A percentile compares a stretch with the other conserved stretches of the same genome.
Conservation (phyloP, 805 yeast genomes). For the Starmerella kuoi region DNA sequence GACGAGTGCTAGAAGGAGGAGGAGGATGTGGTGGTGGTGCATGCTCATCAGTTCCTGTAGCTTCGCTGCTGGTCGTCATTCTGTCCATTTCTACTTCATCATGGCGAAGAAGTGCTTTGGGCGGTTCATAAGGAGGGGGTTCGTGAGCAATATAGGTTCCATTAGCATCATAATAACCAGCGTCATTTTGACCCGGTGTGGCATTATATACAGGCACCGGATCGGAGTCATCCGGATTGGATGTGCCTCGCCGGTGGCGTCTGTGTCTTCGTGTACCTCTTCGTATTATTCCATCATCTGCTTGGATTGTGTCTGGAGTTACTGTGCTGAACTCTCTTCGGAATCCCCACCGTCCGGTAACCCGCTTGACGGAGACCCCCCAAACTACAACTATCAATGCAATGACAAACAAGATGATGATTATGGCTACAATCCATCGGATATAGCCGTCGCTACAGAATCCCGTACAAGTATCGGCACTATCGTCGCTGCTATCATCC, state of each 20-base stretch:
- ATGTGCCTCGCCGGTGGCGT: not conserved
- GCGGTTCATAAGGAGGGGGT: conserved; percentile 17
- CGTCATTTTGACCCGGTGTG: conserved; percentile 15
- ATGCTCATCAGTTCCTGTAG: not conserved
- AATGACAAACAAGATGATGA: not conserved
- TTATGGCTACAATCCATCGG: conserved; percentile 9
- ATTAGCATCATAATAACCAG: conserved; percentile 17
- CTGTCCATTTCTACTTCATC: conserved; percentile 1
- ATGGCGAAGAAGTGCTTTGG: conserved; percentile 8
- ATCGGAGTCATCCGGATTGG: conserved; percentile 8
- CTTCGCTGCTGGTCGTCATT: not conserved
- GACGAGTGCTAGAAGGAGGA: too few relatives aligned
- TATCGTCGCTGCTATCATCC: not conserved
- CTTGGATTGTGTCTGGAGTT: not conserved
- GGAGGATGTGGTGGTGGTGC: too few relatives aligned
- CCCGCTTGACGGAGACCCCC: conserved; percentile 1
- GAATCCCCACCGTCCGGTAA: conserved; percentile 6
- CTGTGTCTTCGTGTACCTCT: conserved; percentile 1
- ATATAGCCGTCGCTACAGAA: conserved; percentile 1
- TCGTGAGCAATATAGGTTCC: conserved; percentile 15
- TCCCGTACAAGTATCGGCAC: conserved; percentile 1
- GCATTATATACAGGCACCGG: conserved; percentile 20
- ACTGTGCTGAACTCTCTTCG: not conserved
- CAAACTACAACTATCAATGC: not conserved
- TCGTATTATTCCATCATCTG: not conserved